Percentiles rank a stretch among this genome's conserved stretches.
These are phyloP conservation scores for Ophiosphaerella narmari DNA, from an alignment of 2,329 filamentous ascomycete genomes.

Conservation along the genomic window DNA sequence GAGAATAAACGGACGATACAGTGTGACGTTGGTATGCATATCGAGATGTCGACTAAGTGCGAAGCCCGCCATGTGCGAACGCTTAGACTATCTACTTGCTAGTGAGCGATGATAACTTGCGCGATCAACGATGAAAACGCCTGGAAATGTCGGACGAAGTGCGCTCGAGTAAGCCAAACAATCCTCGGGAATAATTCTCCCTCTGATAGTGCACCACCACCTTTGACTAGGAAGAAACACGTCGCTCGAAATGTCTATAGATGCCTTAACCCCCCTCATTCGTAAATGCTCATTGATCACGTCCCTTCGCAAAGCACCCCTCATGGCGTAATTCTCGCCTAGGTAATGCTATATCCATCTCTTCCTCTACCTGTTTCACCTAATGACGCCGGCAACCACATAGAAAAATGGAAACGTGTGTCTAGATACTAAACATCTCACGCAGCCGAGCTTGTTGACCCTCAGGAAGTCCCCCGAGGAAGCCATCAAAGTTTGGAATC, in stretches of 20 bases:
- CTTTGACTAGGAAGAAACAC: not conserved
- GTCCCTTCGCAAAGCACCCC: conserved; percentile 8
- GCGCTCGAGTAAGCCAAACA: conserved; percentile 11
- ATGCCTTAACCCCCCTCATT: conserved; percentile 28
- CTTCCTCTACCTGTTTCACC: conserved; percentile 25
- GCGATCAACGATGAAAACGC: conserved; percentile 31
- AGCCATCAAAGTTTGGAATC: conserved; percentile 59
- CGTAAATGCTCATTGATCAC: conserved; percentile 29
- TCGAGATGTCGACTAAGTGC: not conserved
- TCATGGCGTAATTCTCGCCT: conserved; percentile 4
- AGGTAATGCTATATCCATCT: conserved; percentile 27
- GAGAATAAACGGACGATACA: not conserved
- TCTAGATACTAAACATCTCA: conserved; percentile 47
- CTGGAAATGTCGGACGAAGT: conserved; percentile 33
- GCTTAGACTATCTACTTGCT: conserved; percentile 32
- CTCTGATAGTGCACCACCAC: not conserved
- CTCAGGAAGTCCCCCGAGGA: conserved; percentile 53
- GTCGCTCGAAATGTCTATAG: conserved; percentile 41
- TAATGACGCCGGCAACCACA: conserved; percentile 27
- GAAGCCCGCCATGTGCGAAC: not conserved
- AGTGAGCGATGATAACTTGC: conserved; percentile 10
- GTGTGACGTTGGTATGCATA: not conserved
- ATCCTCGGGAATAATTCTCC: conserved; percentile 12
- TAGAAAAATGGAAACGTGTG: conserved; percentile 17
- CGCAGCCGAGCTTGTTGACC: conserved; percentile 51